Base-by-base conservation (phyloP, 2,329 filamentous ascomycete species). In the Xylariales sp. region DNA sequence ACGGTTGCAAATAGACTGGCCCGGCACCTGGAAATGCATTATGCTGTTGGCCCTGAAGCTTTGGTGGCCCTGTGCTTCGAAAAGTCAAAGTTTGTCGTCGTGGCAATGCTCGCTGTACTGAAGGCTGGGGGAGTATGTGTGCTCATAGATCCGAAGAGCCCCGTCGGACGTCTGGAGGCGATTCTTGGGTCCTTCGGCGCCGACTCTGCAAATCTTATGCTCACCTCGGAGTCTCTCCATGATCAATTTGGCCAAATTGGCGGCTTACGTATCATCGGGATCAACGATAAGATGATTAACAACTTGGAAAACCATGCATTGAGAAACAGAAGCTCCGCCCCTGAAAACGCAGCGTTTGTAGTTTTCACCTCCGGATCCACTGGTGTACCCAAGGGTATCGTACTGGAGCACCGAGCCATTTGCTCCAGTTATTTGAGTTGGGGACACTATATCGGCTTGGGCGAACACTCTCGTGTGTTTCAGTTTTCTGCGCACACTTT, bases 371-470 rank as follows among this genome's bases (percentile, higher is more conserved):
- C 38, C 3, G 38, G 38, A 7, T 34, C 29, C 28, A 18, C 42
- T 3, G 38, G 38, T 16, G 25, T 12, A 1, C 38, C 38, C 3
- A 41, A 41, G 16, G 38, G 29, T 3, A 34, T 41, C 18, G 10
- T 34, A 18, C 22, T 34, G 3, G 18, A 28, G 7, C 38, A 41
- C 31, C 20, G 16, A 14, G 31, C 38, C 7, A 24, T 41, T 21
- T 19, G 19, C 38, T 33, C 19, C 38, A 34, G 29, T 16, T 33
- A 27, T 15, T 9, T 4, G 19, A 15, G 19, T 28, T 3, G 34
- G 18, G 9, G 12, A 22, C 15, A 18, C 14, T 18, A 16, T 12
- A 11, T 19, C 6, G 24, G 46, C 82, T 20, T 73, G 78, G 38
- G 31, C 2, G 22, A 28, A 5, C 29, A 31, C 11, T 22, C 38